phyloP scores from a whole-genome alignment of 75 land plant genomes.

The Pseudotsuga menziesii region DNA sequence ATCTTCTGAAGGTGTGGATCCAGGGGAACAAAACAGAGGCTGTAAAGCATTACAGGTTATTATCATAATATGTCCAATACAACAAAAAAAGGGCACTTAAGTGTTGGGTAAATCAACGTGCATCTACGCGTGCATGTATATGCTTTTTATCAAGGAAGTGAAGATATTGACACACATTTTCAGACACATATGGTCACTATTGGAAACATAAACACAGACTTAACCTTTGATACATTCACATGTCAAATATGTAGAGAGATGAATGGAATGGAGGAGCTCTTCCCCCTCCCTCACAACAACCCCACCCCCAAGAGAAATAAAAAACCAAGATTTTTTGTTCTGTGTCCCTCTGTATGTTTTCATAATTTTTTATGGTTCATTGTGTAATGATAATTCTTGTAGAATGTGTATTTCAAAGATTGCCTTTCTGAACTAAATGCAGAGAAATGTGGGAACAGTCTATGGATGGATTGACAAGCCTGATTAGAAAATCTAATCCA shows the following conservation, averaged over 20 bases:
- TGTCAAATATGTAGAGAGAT: neutral
- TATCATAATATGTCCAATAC: neutral
- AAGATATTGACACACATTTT: neutral
- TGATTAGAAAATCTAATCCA: slow-evolving; percentile 69
- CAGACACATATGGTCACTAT: neutral
- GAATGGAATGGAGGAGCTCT: neutral
- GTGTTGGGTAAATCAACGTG: too few species aligned
- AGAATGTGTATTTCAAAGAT: neutral
- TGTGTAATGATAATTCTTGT: neutral
- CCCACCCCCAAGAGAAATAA: neutral
- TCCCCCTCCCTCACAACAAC: neutral
- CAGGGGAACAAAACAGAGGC: slow-evolving; percentile 88
- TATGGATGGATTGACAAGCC: slow-evolving; percentile 79
- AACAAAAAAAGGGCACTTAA: too few species aligned
- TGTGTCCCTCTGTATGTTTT: neutral
- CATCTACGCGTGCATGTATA: too few species aligned
- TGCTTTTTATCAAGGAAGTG: too few species aligned
- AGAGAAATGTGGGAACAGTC: slow-evolving; percentile 99
- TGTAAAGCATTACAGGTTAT: slow-evolving; percentile 83
- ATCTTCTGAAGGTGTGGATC: slow-evolving; percentile 95
- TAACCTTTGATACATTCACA: neutral
- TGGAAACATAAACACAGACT: neutral
- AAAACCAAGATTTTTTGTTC: neutral
- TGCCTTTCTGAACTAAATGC: slow-evolving; percentile 3
- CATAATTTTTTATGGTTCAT: neutral